A percentile compares a stretch with the other conserved stretches of the same genome.
phyloP scores from a whole-genome alignment of 2,329 filamentous ascomycete species.

The Xylariaceae sp. region DNA sequence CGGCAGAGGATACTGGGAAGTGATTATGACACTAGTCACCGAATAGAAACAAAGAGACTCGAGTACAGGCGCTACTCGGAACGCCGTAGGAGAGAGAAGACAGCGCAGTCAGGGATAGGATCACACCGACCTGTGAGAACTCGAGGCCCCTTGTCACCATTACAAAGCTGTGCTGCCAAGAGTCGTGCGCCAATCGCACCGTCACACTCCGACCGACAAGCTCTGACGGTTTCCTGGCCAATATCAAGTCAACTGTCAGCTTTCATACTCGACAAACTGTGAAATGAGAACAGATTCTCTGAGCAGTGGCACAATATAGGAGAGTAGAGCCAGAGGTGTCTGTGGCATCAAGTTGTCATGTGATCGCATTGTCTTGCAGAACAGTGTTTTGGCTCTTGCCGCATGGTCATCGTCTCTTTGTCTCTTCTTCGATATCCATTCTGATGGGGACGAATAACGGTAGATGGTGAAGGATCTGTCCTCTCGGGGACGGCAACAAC shows the following conservation, averaged over 20 bases:
- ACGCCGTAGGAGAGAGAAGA: constrained; percentile 8
- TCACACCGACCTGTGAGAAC: constrained; percentile 31
- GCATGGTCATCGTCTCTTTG: too few species aligned
- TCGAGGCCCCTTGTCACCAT: constrained; percentile 27
- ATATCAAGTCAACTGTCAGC: constrained; percentile 25
- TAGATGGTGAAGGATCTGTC: too few species aligned
- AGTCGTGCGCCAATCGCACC: constrained; percentile 23
- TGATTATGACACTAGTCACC: neutral
- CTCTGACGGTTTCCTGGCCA: constrained; percentile 21
- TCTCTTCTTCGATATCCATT: too few species aligned
- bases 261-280: constrained; percentile 17
- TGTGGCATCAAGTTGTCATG: too few species aligned
- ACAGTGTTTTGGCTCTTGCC: too few species aligned
- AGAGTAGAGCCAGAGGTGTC: too few species aligned
- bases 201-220: constrained; percentile 20
- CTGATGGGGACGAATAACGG: too few species aligned
- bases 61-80: constrained; percentile 4
- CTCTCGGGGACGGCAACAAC: neutral
- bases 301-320: too few species aligned
- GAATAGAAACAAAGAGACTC: neutral
- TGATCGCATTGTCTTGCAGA: too few species aligned
- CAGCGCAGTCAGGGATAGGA: constrained; percentile 22
- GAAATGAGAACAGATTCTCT: neutral
- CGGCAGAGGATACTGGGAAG: neutral
- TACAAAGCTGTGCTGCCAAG: constrained; percentile 23